Evolutionary conservation across 192 early-diverging fungal genomes (phyloP).

Genomic region (Rhizoclosmatium sp.): DNA sequence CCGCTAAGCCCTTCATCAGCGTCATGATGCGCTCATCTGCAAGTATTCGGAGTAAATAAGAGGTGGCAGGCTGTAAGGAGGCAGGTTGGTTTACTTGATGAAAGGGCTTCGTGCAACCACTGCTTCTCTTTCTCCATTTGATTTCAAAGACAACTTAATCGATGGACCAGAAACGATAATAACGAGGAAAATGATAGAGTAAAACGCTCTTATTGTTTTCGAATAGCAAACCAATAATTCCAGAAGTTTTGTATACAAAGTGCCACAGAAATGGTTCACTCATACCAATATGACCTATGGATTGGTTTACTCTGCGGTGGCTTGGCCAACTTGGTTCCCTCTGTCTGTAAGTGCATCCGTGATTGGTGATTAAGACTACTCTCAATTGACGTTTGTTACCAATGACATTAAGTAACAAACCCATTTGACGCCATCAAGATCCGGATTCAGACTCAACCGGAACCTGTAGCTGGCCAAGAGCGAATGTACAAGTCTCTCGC

Average conservation of each 20-base stretch:
- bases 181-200: too few species aligned
- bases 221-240: too few species aligned
- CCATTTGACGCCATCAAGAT: constrained; percentile 23
- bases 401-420: constrained; percentile 11
- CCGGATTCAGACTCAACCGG: constrained; percentile 2
- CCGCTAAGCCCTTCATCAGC: constrained; percentile 10
- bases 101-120: not conserved
- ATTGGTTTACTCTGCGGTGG: constrained; percentile 16
- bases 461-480: not conserved
- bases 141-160: too few species aligned
- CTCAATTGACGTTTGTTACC: not conserved
- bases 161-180: too few species aligned
- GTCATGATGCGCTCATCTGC: constrained; percentile 16
- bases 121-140: not conserved
- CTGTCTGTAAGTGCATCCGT: constrained; percentile 5
- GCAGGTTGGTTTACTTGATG: not conserved
- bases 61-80: not conserved
- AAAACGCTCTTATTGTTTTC: too few species aligned
- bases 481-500: constrained; percentile 13
- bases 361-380: not conserved
- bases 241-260: too few species aligned
- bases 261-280: not conserved
- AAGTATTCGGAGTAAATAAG: not conserved
- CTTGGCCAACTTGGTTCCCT: constrained; percentile 25
- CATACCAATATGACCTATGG: not conserved